Conservation (phyloP, 2,329 filamentous ascomycete genomes). For the Monilinia laxa region DNA sequence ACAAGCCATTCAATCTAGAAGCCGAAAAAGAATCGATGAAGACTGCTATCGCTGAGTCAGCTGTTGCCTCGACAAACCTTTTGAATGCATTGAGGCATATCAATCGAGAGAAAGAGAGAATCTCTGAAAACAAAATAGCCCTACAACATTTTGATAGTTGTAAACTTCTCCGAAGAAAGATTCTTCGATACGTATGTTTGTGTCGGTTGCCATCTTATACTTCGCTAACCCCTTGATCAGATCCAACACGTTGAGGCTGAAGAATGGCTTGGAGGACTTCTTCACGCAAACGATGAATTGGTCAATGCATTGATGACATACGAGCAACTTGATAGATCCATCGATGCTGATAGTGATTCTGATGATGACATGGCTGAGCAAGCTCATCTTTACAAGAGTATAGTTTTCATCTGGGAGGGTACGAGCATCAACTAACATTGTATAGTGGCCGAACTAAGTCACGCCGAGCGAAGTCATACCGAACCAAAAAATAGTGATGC, state of each 20-base stretch:
- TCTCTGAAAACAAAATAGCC: constrained; percentile 78
- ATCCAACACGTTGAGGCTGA: constrained; percentile 90
- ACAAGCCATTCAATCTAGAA: constrained; percentile 75
- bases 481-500: constrained; percentile 27
- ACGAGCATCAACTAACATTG: constrained; percentile 23
- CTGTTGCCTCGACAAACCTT: constrained; percentile 87
- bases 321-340: constrained; percentile 86
- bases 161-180: constrained; percentile 79
- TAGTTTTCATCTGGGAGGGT: constrained; percentile 29
- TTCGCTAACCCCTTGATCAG: constrained; percentile 41
- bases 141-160: constrained; percentile 79
- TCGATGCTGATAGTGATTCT: constrained; percentile 72
- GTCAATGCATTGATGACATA: constrained; percentile 90
- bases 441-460: constrained; percentile 34
- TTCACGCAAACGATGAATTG: constrained; percentile 95
- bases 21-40: constrained; percentile 86
- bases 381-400: constrained; percentile 63
- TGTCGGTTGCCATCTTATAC: background rate
- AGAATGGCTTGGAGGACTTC: constrained; percentile 84
- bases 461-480: constrained; percentile 31
- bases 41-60: constrained; percentile 82
- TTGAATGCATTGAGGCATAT: constrained; percentile 84
- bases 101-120: constrained; percentile 83
- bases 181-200: constrained; percentile 71
- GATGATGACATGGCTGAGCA: constrained; percentile 68